A percentile compares a stretch with the other conserved stretches of the same genome.
Conservation (phyloP, 306 rosid species). For the Prunus kanzakura region DNA sequence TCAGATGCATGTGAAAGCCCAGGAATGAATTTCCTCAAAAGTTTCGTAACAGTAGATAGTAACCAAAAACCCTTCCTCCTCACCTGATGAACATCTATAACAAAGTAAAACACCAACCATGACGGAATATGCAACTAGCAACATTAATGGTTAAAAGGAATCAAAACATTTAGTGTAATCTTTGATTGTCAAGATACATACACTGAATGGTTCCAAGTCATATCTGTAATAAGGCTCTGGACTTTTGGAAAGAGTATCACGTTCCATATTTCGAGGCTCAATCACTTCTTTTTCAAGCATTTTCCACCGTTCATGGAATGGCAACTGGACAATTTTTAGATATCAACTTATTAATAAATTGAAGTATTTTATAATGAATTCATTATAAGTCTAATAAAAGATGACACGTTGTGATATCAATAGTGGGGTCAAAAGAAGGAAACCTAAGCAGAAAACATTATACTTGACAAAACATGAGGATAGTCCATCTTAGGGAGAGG, state of each 20-base stretch:
- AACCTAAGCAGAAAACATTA: neutral
- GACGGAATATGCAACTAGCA: neutral
- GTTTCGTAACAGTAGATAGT: slow-evolving; percentile 81
- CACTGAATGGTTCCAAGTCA: slow-evolving; percentile 94
- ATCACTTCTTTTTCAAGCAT: slow-evolving; percentile 97
- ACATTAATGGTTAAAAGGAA: neutral
- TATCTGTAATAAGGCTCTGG: slow-evolving; percentile 75
- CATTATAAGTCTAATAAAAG: neutral
- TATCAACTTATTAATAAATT: neutral
- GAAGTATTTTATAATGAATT: neutral
- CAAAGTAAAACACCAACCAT: slow-evolving; percentile 6
- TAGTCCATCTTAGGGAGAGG: neutral
- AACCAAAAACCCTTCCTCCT: slow-evolving; percentile 94
- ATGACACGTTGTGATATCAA: neutral
- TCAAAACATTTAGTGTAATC: neutral
- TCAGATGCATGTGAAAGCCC: slow-evolving; percentile 91
- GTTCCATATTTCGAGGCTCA: slow-evolving; percentile 86
- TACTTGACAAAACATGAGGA: neutral
- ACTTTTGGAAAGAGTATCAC: slow-evolving; percentile 48
- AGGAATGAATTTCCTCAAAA: slow-evolving; percentile 80
- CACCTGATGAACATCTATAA: slow-evolving; percentile 57
- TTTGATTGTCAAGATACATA: slow-evolving; percentile 26
- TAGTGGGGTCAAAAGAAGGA: neutral
- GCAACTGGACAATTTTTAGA: slow-evolving; percentile 58
- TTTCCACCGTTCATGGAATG: slow-evolving; percentile 91